Evolutionary conservation across 2,329 filamentous ascomycete genomes (phyloP).

Genomic region (Chrysosporium keratinophilum): DNA sequence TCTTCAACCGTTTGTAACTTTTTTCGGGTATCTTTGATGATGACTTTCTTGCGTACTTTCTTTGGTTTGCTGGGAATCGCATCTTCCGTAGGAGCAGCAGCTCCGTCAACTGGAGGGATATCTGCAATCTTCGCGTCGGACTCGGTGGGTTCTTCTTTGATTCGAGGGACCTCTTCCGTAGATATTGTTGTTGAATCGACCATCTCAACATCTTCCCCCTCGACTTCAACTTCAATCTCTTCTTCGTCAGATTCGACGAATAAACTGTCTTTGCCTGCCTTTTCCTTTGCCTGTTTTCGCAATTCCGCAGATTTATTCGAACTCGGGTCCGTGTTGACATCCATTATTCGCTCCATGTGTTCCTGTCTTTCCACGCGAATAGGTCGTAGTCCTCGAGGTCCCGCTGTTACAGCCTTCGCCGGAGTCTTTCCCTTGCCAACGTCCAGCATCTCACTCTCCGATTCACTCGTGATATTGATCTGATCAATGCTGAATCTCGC

Average conservation of each 20-base stretch:
- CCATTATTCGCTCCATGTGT: constrained; percentile 45
- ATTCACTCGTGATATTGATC: constrained; percentile 48
- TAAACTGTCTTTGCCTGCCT: constrained; percentile 24
- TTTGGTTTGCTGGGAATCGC: constrained; percentile 5
- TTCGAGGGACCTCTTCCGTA: constrained; percentile 27
- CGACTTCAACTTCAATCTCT: constrained; percentile 18
- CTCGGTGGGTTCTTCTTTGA: constrained; percentile 48
- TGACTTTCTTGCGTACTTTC: constrained; percentile 19
- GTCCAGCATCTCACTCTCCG: constrained; percentile 32
- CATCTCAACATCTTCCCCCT: constrained; percentile 30
- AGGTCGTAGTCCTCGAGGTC: constrained; percentile 35
- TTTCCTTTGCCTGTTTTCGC: constrained; percentile 27
- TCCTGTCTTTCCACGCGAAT: constrained; percentile 47
- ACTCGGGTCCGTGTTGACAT: constrained; percentile 46
- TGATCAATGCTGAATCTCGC: constrained; percentile 47
- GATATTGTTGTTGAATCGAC: constrained; percentile 36
- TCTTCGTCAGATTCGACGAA: constrained; percentile 26
- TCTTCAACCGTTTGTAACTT: constrained; percentile 34
- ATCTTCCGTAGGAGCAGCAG: constrained; percentile 4
- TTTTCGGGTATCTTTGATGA: constrained; percentile 24
- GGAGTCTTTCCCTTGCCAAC: constrained; percentile 27
- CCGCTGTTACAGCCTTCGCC: constrained; percentile 19
- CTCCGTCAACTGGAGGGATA: constrained; percentile 22
- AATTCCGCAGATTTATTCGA: constrained; percentile 36
- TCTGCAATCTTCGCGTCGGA: constrained; percentile 35